Evolutionary conservation across 176 grass and related monocot genomes (phyloP), one percentile per base, ranked within the genome.

Genomic region (Leersia perrieri): DNA sequence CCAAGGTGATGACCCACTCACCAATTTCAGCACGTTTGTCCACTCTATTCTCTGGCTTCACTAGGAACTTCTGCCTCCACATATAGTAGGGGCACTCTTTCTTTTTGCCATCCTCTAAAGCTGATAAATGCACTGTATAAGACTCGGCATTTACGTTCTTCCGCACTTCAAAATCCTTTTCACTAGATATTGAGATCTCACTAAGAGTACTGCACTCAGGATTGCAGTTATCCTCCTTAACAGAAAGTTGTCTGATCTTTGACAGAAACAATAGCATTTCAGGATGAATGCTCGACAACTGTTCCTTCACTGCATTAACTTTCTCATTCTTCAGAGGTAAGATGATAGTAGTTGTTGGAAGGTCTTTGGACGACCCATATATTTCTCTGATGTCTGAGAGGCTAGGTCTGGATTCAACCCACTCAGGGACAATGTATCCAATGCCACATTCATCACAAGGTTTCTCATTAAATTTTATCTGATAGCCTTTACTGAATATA

Each of bases 401-500:
- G 33, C 42, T 91, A 10, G 94, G 86, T 33, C 61, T 82, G 3
- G 79, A 66, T 18, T 93, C 83, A 22, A 97, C 88, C 94, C 91
- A 97, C 42, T 93, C 78, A 23, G 94, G 94, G 3, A 97, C 94
- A 82, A 97, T 91, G 78, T 93, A 97, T 35, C 94, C 94, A 53
- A 97, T 66, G 23, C 79, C 83, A 30, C 94, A 97, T 53, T 97
- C 94, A 38, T 80, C 31, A 31, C 90, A 93, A 5, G 90, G 90
- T 27, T 87, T 78, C 72, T 93, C 94, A 55, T 64, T 85, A 20
- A 97, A 97, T 39, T 75, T 93, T 18, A 97, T 97, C 35, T 97
- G 88, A 74, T 97, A 97, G 3, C 94, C 91, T 25, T 97, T 97
- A 74, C 94, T 97, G 76, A 93, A 97, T 38, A 97, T 93, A 62